phyloP scores from a whole-genome alignment of 495 filamentous ascomycete genomes.

The Trichocladium uniseriatum region DNA sequence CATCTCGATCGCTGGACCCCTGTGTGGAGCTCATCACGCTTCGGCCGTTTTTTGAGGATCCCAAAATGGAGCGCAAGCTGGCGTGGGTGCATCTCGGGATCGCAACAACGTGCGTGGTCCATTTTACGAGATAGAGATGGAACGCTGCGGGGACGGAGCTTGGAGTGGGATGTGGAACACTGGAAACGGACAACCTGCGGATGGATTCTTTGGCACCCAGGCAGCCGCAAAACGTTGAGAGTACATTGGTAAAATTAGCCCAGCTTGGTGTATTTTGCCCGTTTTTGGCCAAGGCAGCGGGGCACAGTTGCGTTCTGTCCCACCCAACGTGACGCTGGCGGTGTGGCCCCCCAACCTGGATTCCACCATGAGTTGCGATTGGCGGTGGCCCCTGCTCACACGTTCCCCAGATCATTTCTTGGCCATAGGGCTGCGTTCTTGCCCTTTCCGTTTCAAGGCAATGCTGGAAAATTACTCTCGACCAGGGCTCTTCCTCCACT shows the following conservation, averaged over 20 bases:
- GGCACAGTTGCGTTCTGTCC: background rate
- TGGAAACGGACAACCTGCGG: too few relatives aligned
- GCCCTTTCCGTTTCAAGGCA: background rate
- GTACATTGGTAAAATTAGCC: conserved; percentile 13
- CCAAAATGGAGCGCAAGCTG: too few relatives aligned
- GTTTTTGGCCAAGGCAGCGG: background rate
- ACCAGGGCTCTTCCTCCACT: background rate
- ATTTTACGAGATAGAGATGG: conserved; percentile 1
- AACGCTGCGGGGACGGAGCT: background rate
- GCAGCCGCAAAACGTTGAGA: background rate
- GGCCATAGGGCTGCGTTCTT: conserved; percentile 2
- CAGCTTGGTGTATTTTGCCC: conserved; percentile 2
- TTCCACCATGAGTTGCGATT: too few relatives aligned
- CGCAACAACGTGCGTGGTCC: background rate
- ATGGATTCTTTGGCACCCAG: background rate
- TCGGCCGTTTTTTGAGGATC: too few relatives aligned
- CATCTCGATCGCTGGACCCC: too few relatives aligned
- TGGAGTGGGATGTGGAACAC: too few relatives aligned
- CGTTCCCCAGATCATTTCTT: background rate
- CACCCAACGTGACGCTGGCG: too few relatives aligned
- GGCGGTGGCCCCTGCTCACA: background rate
- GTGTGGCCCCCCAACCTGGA: too few relatives aligned
- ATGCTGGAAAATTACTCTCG: background rate
- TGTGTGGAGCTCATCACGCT: too few relatives aligned
- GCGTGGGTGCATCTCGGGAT: background rate